phyloP scores from a whole-genome alignment of 306 rosid species.

The Begonia fuchsioides region DNA sequence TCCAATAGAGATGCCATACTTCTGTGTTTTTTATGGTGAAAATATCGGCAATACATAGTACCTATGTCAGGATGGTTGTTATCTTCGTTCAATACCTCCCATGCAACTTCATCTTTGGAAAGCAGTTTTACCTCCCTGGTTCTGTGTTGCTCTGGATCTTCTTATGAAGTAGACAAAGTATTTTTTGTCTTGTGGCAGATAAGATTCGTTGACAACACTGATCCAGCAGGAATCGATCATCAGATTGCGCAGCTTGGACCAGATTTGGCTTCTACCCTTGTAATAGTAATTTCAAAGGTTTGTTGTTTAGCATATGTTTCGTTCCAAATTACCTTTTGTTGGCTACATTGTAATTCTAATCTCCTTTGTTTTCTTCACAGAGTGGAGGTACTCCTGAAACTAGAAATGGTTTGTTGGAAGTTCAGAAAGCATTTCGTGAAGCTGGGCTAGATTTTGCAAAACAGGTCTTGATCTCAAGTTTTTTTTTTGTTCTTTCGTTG shows the following conservation, averaged over 20 bases:
- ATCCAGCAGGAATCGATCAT: slow-evolving; percentile 99
- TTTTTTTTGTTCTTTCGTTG: slow-evolving; percentile 4
- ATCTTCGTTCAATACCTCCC: too few relatives aligned
- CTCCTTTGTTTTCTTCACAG: slow-evolving; percentile 28
- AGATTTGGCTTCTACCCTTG: slow-evolving; percentile 80
- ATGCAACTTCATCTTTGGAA: too few relatives aligned
- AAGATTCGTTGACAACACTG: slow-evolving; percentile 94
- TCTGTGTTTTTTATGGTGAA: too few relatives aligned
- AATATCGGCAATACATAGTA: too few relatives aligned
- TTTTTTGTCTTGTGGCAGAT: slow-evolving; percentile 35
- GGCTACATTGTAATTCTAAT: slow-evolving; percentile 9
- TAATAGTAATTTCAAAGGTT: slow-evolving; percentile 90
- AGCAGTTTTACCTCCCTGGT: too few relatives aligned
- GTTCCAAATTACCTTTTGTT: too few relatives aligned
- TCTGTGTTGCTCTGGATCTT: too few relatives aligned
- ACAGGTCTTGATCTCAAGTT: slow-evolving; percentile 91
- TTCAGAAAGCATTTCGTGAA: slow-evolving; percentile 96
- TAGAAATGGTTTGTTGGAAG: slow-evolving; percentile 89
- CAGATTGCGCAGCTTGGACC: slow-evolving; percentile 96
- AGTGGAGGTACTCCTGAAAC: slow-evolving; percentile 99
- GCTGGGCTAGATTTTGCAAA: slow-evolving; percentile 88
- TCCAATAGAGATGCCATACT: too few relatives aligned
- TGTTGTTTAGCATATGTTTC: not conserved
- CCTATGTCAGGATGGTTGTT: too few relatives aligned
- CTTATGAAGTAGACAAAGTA: too few relatives aligned